A percentile compares a stretch with the other conserved stretches of the same genome.
phyloP scores from a whole-genome alignment of 768 basidiomycete genomes.

The Hericium rajendrae region DNA sequence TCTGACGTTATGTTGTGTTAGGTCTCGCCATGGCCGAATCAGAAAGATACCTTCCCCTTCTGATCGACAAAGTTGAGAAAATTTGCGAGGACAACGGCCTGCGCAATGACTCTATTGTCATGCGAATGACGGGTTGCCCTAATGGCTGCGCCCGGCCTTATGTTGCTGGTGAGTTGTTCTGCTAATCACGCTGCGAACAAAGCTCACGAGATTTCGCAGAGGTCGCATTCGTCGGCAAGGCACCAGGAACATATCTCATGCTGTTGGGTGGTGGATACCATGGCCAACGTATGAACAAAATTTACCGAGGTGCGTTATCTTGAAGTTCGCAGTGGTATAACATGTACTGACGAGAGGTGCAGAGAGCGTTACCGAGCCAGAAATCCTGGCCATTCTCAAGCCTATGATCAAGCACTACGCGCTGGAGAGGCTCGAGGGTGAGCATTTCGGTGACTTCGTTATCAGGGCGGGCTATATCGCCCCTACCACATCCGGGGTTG shows the following conservation, averaged over 20 bases:
- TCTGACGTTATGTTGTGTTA: background rate
- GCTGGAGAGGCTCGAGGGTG: slow-evolving; percentile 74
- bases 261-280: slow-evolving; percentile 93
- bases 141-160: slow-evolving; percentile 93
- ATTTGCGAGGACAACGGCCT: slow-evolving; percentile 91
- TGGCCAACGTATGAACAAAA: slow-evolving; percentile 93
- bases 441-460: slow-evolving; percentile 93
- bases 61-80: slow-evolving; percentile 91
- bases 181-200: background rate
- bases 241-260: slow-evolving; percentile 88
- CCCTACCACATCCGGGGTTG: slow-evolving; percentile 70
- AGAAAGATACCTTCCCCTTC: slow-evolving; percentile 85
- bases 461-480: slow-evolving; percentile 88
- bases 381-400: slow-evolving; percentile 78
- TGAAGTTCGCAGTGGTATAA: background rate
- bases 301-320: slow-evolving; percentile 63
- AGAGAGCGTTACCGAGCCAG: slow-evolving; percentile 85
- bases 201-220: slow-evolving; percentile 35
- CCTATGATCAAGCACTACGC: slow-evolving; percentile 97
- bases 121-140: slow-evolving; percentile 98
- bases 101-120: slow-evolving; percentile 89
- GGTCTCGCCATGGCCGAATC: slow-evolving; percentile 26
- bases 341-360: background rate
- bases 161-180: slow-evolving; percentile 53
- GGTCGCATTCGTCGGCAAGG: slow-evolving; percentile 94